Evolutionary conservation across 495 filamentous ascomycete genomes (phyloP), one percentile per base, ranked within the genome.

Genomic region (Lepraria neglecta): DNA sequence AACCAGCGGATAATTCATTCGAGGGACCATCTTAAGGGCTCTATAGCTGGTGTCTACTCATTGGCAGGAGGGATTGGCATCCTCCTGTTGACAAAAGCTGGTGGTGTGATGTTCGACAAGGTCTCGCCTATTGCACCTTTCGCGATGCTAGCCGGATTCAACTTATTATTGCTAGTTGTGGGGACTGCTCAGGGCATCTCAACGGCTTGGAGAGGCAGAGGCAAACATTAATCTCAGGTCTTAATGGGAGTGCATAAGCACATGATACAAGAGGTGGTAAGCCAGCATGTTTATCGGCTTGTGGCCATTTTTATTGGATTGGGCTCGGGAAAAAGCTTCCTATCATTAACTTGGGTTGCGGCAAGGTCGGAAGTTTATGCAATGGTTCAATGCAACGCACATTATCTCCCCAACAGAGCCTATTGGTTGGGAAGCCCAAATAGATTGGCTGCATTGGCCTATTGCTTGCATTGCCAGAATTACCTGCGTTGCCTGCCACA

Each of bases 51-150:
- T 0, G 85, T 96, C 1, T 98, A 98, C 68, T 91, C 87, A 56
- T 81, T 96, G 60, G 88, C 86, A 58, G 94, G 94, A 14, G 94
- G 92, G n/a, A 86, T 84, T 0, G 94, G 92, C 0, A 98, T 98
- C 35, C 69, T 98, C 38, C 21, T 96, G 3, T 77, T 98, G 30
- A 98, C 94, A 24, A 98, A 98, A 73, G 70, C 91, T 17, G 94
- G 94, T n/a, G 94, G 94, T 0, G 78, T 82, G 28, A 70, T 95
- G 50, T 97, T 96, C 69, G 91, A 97, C 72, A 72, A 64, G 27
- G 68, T 84, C 58, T 83, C 83, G 5, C 77, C 77, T 4, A 86
- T 88, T 2, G 84, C 89, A 45, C 94, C 94, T 14, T 97, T 98
- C 71, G 94, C 87, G 73, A 84, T 97, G 77, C 87, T 98, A 82